Evolutionary conservation across 495 filamentous ascomycete genomes (phyloP).

Genomic region (Bathelium albidoporum): DNA sequence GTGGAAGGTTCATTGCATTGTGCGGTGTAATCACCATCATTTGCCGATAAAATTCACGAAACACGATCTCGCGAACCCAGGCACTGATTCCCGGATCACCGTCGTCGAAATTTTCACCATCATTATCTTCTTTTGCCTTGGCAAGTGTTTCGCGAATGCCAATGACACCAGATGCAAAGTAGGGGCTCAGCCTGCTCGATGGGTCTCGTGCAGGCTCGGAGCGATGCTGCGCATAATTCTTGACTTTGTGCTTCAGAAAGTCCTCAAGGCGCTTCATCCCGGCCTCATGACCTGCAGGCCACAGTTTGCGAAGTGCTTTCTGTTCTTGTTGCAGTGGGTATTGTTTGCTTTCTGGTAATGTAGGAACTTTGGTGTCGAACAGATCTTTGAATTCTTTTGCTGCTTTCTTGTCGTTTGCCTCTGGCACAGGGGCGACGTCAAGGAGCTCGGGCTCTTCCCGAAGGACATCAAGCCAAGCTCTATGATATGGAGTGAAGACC

Average conservation of each 20-base stretch:
- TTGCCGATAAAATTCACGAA: constrained; percentile 38
- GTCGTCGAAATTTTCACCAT: constrained; percentile 25
- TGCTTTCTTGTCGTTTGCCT: constrained; percentile 22
- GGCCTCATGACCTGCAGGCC: constrained; percentile 36
- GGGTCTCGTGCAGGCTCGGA: constrained; percentile 31
- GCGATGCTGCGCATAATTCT: constrained; percentile 30
- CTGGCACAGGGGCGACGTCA: constrained; percentile 25
- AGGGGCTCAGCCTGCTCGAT: constrained; percentile 32
- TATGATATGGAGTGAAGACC: constrained; percentile 37
- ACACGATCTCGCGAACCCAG: constrained; percentile 40
- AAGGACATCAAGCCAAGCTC: constrained; percentile 29
- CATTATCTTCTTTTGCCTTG: constrained; percentile 21
- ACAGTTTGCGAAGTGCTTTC: constrained; percentile 31
- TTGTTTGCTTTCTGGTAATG: constrained; percentile 29
- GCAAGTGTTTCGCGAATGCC: constrained; percentile 30
- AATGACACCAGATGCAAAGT: constrained; percentile 36
- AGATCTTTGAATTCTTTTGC: constrained; percentile 24
- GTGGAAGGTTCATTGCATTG: constrained; percentile 36
- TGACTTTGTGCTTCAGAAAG: constrained; percentile 31
- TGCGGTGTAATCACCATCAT: constrained; percentile 34
- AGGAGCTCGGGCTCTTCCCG: constrained; percentile 27
- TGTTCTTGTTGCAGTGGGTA: constrained; percentile 30
- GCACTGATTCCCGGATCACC: constrained; percentile 23
- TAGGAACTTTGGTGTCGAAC: constrained; percentile 26
- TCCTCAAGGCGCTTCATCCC: constrained; percentile 30